Percentiles rank a stretch among this genome's conserved stretches.
Evolutionary conservation across 768 basidiomycete genomes (phyloP).

Genomic region (Naganishia vishniacii): DNA sequence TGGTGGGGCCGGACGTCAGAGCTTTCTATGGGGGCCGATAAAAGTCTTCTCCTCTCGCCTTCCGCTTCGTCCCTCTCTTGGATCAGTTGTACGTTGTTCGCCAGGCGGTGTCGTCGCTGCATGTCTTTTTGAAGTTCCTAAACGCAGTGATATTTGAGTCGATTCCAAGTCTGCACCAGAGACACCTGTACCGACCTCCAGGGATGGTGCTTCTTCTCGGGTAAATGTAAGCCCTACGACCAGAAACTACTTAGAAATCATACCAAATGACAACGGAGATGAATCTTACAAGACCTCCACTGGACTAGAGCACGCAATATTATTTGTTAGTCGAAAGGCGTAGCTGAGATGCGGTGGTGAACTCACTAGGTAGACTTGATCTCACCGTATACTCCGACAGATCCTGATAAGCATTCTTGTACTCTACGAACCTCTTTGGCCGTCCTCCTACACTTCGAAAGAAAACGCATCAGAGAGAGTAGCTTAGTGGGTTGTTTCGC

Average conservation of each 20-base stretch:
- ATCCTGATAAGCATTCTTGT: constrained; percentile 20
- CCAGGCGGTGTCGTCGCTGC: constrained; percentile 11
- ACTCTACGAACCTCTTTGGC: constrained; percentile 24
- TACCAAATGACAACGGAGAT: not conserved
- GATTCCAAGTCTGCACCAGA: not conserved
- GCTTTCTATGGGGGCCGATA: constrained; percentile 17
- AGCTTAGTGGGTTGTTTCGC: no score
- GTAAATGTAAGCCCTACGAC: constrained; percentile 17
- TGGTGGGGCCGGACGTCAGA: constrained; percentile 7
- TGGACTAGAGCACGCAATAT: constrained; percentile 10
- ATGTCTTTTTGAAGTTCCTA: constrained; percentile 23
- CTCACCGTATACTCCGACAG: constrained; percentile 19
- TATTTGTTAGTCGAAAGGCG: no score
- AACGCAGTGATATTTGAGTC: not conserved
- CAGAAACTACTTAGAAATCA: not conserved
- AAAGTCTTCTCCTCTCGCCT: constrained; percentile 7
- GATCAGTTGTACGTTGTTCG: constrained; percentile 22
- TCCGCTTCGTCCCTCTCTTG: constrained; percentile 20
- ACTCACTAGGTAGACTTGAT: constrained; percentile 14
- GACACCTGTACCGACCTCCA: not conserved
- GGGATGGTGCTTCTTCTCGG: constrained; percentile 9
- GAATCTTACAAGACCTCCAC: constrained; percentile 24
- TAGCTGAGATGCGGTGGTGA: not conserved
- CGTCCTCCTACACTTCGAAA: constrained; percentile 1
- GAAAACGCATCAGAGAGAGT: no score